These are phyloP conservation scores for Termitomyces sp. DNA, from an alignment of 768 basidiomycete genomes.

Conservation along the genomic window DNA sequence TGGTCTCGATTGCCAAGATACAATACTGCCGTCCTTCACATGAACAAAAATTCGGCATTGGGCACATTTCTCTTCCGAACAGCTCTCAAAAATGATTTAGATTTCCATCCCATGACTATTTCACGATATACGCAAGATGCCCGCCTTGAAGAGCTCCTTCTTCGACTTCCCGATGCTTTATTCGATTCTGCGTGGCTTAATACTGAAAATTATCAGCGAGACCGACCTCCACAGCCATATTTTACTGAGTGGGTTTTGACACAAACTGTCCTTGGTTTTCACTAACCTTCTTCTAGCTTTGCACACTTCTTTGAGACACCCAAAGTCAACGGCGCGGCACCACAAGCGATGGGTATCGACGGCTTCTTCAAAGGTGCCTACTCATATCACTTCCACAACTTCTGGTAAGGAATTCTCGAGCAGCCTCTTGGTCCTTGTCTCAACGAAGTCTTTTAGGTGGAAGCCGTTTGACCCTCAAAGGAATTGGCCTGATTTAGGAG, in stretches of 20 bases:
- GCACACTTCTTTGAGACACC: conserved; percentile 88
- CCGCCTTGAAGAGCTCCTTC: conserved; percentile 74
- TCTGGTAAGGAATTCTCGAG: conserved; percentile 54
- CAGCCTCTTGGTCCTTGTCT: neutral
- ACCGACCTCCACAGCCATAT: conserved; percentile 92
- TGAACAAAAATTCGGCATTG: conserved; percentile 91
- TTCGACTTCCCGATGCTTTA: conserved; percentile 90
- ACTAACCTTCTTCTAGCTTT: conserved; percentile 52
- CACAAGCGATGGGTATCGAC: conserved; percentile 86
- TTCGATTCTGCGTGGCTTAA: conserved; percentile 98
- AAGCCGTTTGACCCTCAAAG: conserved; percentile 88
- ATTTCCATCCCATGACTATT: conserved; percentile 98
- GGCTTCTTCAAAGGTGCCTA: conserved; percentile 96
- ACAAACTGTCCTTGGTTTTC: neutral
- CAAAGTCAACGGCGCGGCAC: conserved; percentile 67
- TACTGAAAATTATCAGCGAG: conserved; percentile 87
- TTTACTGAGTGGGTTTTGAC: conserved; percentile 68
- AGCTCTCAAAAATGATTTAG: conserved; percentile 88
- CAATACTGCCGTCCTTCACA: conserved; percentile 93
- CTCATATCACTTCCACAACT: conserved; percentile 96
- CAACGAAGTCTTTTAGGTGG: conserved; percentile 64
- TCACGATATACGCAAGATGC: conserved; percentile 90
- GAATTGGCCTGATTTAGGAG: conserved; percentile 95
- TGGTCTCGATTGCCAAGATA: conserved; percentile 93
- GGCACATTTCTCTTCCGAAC: conserved; percentile 94